These are phyloP conservation scores for Ogataea glucozyma DNA, from an alignment of 805 yeast species.

Conservation along the genomic window DNA sequence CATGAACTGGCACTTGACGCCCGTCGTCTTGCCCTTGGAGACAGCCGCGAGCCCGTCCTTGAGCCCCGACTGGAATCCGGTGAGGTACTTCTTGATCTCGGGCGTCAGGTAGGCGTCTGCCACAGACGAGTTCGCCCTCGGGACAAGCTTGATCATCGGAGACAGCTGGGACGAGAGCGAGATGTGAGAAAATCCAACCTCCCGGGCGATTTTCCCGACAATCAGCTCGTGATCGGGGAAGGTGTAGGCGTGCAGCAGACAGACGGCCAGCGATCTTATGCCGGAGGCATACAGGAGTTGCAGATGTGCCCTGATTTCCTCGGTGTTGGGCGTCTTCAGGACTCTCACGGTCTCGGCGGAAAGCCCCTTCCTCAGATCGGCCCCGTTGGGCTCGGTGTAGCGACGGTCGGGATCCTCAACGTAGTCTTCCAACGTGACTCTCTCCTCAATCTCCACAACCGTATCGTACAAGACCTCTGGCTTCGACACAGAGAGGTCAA, in stretches of 20 bases:
- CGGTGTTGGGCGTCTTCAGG: constrained; percentile 49
- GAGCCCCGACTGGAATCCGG: constrained; percentile 63
- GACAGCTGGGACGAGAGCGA: constrained; percentile 68
- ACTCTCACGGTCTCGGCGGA: constrained; percentile 70
- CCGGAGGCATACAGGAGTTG: constrained; percentile 53
- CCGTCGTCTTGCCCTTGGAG: constrained; percentile 36
- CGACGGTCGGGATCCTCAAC: constrained; percentile 64
- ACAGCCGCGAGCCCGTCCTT: constrained; percentile 45
- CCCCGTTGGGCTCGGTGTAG: constrained; percentile 30
- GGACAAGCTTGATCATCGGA: constrained; percentile 77
- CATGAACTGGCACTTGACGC: constrained; percentile 77
- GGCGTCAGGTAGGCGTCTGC: constrained; percentile 88
- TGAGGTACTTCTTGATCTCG: constrained; percentile 63
- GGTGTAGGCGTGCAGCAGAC: constrained; percentile 72
- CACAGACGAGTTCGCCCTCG: constrained; percentile 74
- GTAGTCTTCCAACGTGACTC: constrained; percentile 81
- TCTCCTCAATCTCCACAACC: constrained; percentile 85
- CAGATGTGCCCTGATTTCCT: constrained; percentile 44
- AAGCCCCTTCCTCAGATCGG: constrained; percentile 50
- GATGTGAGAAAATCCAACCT: constrained; percentile 67
- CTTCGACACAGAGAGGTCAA: constrained; percentile 74
- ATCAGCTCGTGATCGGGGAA: constrained; percentile 66
- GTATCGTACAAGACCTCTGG: constrained; percentile 69
- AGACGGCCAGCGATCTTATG: constrained; percentile 67
- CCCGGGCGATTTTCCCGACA: constrained; percentile 59